Percentiles rank a stretch among this genome's conserved stretches.
phyloP scores from a whole-genome alignment of 805 yeast genomes.

The Yarrowia divulgata region DNA sequence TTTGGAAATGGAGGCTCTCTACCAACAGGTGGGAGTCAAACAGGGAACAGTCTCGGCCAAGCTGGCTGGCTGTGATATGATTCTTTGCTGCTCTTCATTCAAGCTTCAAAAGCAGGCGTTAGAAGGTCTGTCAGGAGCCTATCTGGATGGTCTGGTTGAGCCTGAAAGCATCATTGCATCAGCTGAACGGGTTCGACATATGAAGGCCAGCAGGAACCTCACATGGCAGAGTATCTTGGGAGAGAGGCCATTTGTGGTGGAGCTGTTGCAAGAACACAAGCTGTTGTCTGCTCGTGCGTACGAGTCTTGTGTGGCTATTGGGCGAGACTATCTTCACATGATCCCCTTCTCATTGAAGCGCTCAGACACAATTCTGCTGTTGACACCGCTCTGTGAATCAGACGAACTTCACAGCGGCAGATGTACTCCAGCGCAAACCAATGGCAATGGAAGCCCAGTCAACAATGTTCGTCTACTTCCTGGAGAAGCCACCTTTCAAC shows the following conservation, averaged over 20 bases:
- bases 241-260: slow-evolving; percentile 2
- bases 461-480: slow-evolving; percentile 1
- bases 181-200: slow-evolving; percentile 13
- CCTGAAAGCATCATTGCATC: slow-evolving; percentile 9
- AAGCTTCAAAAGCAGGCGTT: slow-evolving; percentile 64
- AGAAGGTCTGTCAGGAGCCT: slow-evolving; percentile 50
- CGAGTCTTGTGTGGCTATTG: slow-evolving; percentile 23
- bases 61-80: slow-evolving; percentile 70
- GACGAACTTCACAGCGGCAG: slow-evolving; percentile 11
- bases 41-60: slow-evolving; percentile 69
- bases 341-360: slow-evolving; percentile 9
- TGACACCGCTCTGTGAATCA: slow-evolving; percentile 5
- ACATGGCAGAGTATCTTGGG: slow-evolving; percentile 27
- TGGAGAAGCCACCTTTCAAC: slow-evolving; percentile 28
- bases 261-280: slow-evolving; percentile 5
- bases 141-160: slow-evolving; percentile 12
- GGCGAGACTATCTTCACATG: slow-evolving; percentile 27
- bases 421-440: not conserved
- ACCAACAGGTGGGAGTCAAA: slow-evolving; percentile 69
- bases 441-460: slow-evolving; percentile 1
- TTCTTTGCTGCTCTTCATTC: slow-evolving; percentile 66
- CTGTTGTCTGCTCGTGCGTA: slow-evolving; percentile 18
- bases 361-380: slow-evolving; percentile 4
- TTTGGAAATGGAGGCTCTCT: slow-evolving; percentile 66
- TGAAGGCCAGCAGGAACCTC: slow-evolving; percentile 23